phyloP scores from a whole-genome alignment of 2,329 filamentous ascomycete species.

The Colletotrichum paranaense region DNA sequence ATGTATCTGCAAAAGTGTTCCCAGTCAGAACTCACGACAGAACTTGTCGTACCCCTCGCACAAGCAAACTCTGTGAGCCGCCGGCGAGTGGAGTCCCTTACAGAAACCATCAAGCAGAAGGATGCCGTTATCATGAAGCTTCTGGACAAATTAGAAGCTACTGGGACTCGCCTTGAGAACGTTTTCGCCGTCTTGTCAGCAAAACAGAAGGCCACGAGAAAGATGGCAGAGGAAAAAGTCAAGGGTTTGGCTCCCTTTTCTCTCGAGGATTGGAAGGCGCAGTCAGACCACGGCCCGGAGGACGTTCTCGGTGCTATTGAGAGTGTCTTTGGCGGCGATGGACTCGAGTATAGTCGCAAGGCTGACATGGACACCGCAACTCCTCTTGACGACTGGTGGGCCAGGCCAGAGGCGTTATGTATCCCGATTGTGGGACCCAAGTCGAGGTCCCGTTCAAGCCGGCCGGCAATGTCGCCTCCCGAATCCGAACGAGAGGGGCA shows the following conservation, averaged over 20 bases:
- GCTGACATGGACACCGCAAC: conserved; percentile 46
- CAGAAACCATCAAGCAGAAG: conserved; percentile 58
- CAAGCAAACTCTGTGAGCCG: conserved; percentile 55
- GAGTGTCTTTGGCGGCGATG: conserved; percentile 52
- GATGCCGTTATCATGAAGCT: conserved; percentile 63
- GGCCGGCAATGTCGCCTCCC: conserved; percentile 25
- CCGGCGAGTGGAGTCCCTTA: conserved; percentile 56
- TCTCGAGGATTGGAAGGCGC: conserved; percentile 50
- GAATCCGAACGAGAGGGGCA: conserved; percentile 33
- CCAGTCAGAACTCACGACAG: conserved; percentile 54
- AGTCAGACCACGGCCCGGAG: conserved; percentile 40
- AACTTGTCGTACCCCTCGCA: conserved; percentile 64
- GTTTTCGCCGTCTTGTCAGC: conserved; percentile 61
- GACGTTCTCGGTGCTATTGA: conserved; percentile 51
- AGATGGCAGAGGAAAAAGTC: conserved; percentile 58
- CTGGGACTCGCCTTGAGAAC: conserved; percentile 63
- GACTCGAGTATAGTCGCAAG: conserved; percentile 44
- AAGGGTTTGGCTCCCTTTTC: conserved; percentile 64
- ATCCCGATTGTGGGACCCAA: conserved; percentile 25
- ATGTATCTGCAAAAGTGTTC: conserved; percentile 64
- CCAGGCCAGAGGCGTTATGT: not conserved
- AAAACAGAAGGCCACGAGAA: conserved; percentile 58
- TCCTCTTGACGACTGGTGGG: conserved; percentile 63
- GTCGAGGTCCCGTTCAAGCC: not conserved
- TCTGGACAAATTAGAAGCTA: conserved; percentile 64